Base-by-base conservation (phyloP, 495 filamentous ascomycete genomes). In the Elasticomyces elasticus region DNA sequence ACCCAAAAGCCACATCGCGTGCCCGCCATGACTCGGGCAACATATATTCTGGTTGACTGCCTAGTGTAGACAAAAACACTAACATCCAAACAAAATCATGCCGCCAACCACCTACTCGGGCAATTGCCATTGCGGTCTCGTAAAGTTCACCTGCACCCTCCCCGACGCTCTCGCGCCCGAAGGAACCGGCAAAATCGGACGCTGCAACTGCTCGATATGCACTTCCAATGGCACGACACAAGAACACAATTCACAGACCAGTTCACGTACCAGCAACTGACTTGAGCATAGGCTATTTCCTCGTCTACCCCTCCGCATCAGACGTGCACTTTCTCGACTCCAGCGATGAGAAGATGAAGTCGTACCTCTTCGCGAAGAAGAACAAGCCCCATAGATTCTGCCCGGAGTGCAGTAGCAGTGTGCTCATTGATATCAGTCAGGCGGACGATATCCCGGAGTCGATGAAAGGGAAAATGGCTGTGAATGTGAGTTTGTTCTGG, bases 171-270 rank as follows among this genome's bases (percentile, higher is more conserved):
- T 68, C 28, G 40, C 40, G 17, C 19, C 60, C 0, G 51, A 64
- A 50, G 55, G 62, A 17, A 51, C 5, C 5, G 41, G 41, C 13
- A 17, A 65, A n/a, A 55, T 67, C 4, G 56, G 33, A 15, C 31
- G 43, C 12, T 74, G 72, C 63, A 73, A 69, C 59, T 72, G 71
- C 58, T 70, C 69, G n/a, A 68, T 72, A 28, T 73, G 72, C 61
- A 55, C 49, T 31, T 70, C 67, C 13, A 70, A 72, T 56, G 69
- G 71, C 28, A 42, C 12, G 19, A 11, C 37, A 20, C 12, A 40
- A n/a, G 13, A 40, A 40, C 2, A 35, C 35, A 53, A 9, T 12
- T 44, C 11, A 6, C 20, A 2, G 20, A 53, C 4, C 37, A 50
- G 9, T n/a, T 50, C 30, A 20, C 4, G 17, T 26, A 5, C 20